Percentiles rank a stretch among this genome's conserved stretches.
Evolutionary conservation across 306 rosid genomes (phyloP).

Genomic region (cucumber (Cucumis sativus)): Cucumber_9930_V3 NC_026660.2:28003001-28003500

Average conservation of each 20-base stretch:
- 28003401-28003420: conserved; percentile 46
- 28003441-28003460: conserved; percentile 75
- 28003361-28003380: conserved; percentile 2
- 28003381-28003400: neutral
- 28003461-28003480: conserved; percentile 89
- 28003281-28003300: conserved; percentile 51
- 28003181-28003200: conserved; percentile 10
- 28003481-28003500: conserved; percentile 55
- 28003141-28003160: conserved; percentile 65
- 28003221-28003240: conserved; percentile 3
- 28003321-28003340: conserved; percentile 12
- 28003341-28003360: neutral
- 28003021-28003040: conserved; percentile 7
- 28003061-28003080: conserved; percentile 57
- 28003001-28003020: conserved; percentile 14
- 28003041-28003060: conserved; percentile 28
- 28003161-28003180: conserved; percentile 26
- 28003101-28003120: conserved; percentile 78
- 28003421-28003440: conserved; percentile 55
- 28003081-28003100: conserved; percentile 66
- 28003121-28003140: conserved; percentile 55
- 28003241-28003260: conserved; percentile 87
- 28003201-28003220: neutral
- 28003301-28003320: conserved; percentile 69
- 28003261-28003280: conserved; percentile 79